Evolutionary conservation across 495 filamentous ascomycete genomes (phyloP), one percentile per base, ranked within the genome.

Genomic region (Podospora fimiseda): DNA sequence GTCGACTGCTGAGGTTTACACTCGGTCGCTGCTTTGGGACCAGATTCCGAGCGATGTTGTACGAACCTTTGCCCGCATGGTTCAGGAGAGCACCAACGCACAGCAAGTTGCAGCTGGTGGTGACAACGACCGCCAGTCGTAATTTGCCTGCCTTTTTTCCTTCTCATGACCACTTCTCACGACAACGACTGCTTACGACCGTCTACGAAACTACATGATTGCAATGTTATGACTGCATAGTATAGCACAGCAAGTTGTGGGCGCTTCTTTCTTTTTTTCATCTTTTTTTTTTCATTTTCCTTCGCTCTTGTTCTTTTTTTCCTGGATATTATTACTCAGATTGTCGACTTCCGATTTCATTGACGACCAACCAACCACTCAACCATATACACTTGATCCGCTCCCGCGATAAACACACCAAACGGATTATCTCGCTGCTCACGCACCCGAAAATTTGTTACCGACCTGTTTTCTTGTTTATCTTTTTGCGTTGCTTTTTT

Each of bases 1-100:
- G 51, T 79, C 77, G 47, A 88, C 81, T 33, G 85, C 87, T 23
- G 90, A 95, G 61, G 88, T 96, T 39, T 96, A 97, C 71, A 93
- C 89, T 22, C 78, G 92, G 23, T 93, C 88, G 45, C 78, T 98
- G 53, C 84, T 98, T 60, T 96, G 90, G 90, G 90, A 96, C 61
- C 85, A 87, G 64, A 88, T 98, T 55, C 90, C 94, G 42, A 75
- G 82, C 56, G 90, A 98, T 62, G 88, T 96, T 42, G 91, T 98
- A 47, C 82, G 84, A 52, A 88, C 92, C 70, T 98, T 97, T 73
- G 86, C 85, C 60, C 84, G 87, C 63, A 88, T 95, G 82, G 88
- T 93, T 53, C 79, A 80, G 68, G 77, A 86, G 57, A 72, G 66
- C 67, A 74, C 68, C 65, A 65, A 41, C 48, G 51, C 64, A 33